These are phyloP conservation scores for Ganoderma sinense DNA, from an alignment of 1,284 basidiomycete species.

Conservation along the genomic window DNA sequence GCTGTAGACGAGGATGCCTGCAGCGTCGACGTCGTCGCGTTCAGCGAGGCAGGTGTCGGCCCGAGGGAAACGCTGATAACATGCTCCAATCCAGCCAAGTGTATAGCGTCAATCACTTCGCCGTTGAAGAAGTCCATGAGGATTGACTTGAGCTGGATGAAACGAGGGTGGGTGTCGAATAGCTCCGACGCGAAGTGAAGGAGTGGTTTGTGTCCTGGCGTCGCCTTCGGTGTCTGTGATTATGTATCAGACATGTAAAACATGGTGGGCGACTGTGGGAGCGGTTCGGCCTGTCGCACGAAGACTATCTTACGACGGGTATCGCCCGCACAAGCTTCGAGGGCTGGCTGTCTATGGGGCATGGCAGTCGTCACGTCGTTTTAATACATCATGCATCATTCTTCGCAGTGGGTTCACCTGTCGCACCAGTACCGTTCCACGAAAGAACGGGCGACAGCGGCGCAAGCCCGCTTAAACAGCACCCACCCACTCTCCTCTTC, in stretches of 20 bases:
- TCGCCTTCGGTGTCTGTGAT: constrained; percentile 82
- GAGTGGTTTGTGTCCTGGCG: constrained; percentile 91
- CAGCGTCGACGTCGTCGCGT: constrained; percentile 43
- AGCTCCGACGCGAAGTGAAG: constrained; percentile 96
- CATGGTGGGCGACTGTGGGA: background rate
- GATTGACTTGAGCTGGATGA: constrained; percentile 92
- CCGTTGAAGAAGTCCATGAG: constrained; percentile 92
- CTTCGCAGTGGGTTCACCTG: background rate
- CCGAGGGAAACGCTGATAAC: constrained; percentile 89
- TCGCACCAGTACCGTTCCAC: background rate
- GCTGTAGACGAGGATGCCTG: constrained; percentile 32
- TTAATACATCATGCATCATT: too few species aligned
- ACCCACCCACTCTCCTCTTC: background rate
- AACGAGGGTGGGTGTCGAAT: constrained; percentile 92
- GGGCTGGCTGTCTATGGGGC: too few species aligned
- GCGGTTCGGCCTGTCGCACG: background rate
- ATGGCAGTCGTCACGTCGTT: too few species aligned
- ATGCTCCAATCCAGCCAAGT: constrained; percentile 88
- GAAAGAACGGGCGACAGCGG: background rate
- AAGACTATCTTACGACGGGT: too few species aligned
- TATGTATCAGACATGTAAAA: background rate
- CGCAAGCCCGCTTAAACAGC: background rate
- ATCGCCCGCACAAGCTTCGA: too few species aligned
- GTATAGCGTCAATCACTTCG: constrained; percentile 86
- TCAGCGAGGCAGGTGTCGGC: constrained; percentile 65